Evolutionary conservation across 176 grass and related monocot genomes (phyloP), one percentile per base, ranked within the genome.

Genomic region (Zoysia pacifica): DNA sequence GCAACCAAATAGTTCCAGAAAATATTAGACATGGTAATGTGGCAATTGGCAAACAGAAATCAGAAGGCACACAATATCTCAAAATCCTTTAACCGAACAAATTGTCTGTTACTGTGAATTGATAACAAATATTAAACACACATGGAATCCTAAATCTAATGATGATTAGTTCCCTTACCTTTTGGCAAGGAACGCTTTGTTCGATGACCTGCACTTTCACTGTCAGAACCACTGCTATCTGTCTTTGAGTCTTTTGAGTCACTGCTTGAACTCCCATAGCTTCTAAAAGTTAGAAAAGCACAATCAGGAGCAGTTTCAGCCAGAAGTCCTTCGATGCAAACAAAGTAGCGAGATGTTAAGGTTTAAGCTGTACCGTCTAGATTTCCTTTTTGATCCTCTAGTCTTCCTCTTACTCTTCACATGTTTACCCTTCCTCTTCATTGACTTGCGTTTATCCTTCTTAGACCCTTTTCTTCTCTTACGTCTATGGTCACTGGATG

Each of bases 391-490:
- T 35, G 78, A 82, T 80, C 59, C 76, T 89, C 55, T 89, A 47
- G 73, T 89, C 45, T 75, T 85, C 63, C 58, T 69, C 84, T 86
- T 94, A 73, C 75, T 88, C 77, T 79, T 85, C 28, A 72, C 67
- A 63, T 72, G 70, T 51, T 69, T 87, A 69, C 69, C 81, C 78
- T 91, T 94, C 82, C 78, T 79, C 82, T 89, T 94, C 6, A 80
- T 51, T 75, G 76, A 50, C 65, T 65, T 87, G 16, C 41, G 74
- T 72, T 83, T 94, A 39, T 91, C 84, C 69, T 91, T 94, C 75
- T 81, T 89, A 19, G 80, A 85, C 56, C 83, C 71, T 82, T 88
- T 94, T 74, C 90, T 94, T 89, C 81, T 94, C 89, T 89, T 94
- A 58, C 75, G 84, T 69, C 84, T 89, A 59, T 45, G 80, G 76